Base-by-base conservation (phyloP, 768 basidiomycete genomes). In the Astraeus odoratus region DNA sequence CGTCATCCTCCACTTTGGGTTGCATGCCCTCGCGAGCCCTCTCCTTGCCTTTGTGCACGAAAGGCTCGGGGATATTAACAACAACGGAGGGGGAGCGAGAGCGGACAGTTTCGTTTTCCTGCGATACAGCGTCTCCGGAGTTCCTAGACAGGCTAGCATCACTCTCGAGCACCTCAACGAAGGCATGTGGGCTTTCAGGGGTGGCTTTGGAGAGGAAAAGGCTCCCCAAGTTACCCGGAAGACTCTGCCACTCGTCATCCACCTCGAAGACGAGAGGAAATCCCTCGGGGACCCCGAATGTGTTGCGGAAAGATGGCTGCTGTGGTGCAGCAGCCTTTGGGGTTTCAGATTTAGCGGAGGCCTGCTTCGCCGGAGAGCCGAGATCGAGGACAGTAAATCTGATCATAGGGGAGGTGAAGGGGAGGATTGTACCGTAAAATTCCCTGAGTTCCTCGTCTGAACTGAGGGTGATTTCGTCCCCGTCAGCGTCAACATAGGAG, bases 401-500 rank as follows among this genome's bases (percentile, higher is more conserved):
- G 64, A 82, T 66, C 20, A 64, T 47, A 18, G 67, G 37, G 1
- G 27, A 29, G 8, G n/a, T 24, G 20, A 30, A 19, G 12, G 58
- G 58, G 35, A 55, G 46, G 47, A 66, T 54, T 6, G 67, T 65
- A 23, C 58, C 55, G 57, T 83, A 88, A 58, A 75, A 86, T 47
- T 89, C 86, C 44, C 74, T 72, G n/a, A 90, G 75, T 60, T 91
- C 88, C 26, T 81, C 80, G 44, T 86, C 72, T 3, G 86, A 78
- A 62, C 77, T 85, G 46, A 89, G 69, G 9, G 86, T 89, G 50
- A 91, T 78, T 48, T 82, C 77, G 56, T 90, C 88, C 30, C 76
- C 74, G 56, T 90, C 86, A 25, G 60, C 58, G 60, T 91, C 88
- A 39, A 81, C 48, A 60, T 91, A 90, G 25, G 81, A 79, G 26